Base-by-base conservation (phyloP, 352 stramenopile species). In the Phytophthora capsici region DNA sequence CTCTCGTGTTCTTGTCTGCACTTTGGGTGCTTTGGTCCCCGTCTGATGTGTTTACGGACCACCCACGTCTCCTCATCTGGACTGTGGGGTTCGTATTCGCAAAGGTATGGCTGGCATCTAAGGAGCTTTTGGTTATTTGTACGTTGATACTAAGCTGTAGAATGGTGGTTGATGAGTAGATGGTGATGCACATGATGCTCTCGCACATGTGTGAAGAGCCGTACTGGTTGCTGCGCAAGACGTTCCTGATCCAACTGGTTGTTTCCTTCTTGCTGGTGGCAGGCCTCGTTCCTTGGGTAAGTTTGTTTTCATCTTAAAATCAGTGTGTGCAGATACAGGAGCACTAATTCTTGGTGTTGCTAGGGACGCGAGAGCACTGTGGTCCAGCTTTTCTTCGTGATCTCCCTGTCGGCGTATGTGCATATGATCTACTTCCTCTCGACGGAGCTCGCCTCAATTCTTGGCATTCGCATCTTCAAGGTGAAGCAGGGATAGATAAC, bases 161-260 rank as follows among this genome's bases (percentile, higher is more conserved):
- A 43, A 23, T 25, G 44, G 4, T 25, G 34, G 13, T 17, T 26
- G 46, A 47, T 32, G 30, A 45, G 59, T 55, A 95, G 87, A 95
- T 95, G 85, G 85, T 91, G 53, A 95, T 95, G 87, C 87, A 93
- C 69, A 93, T 95, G 80, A 95, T 95, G 87, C 80, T 95, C 10
- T 83, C 87, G 9, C 87, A 95, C 68, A 93, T 95, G 82, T 90
- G 82, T 37, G 85, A 93, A 57, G 87, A 95, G 50, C 87, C 87
- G 19, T 95, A 89, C 63, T 92, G 87, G 85, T 62, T 95, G 50
- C 63, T 95, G 38, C 83, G 87, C 61, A 95, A 95, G 77, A 94
- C 87, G 9, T 93, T 93, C 36, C 51, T 80, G 20, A 76, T 90
- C 55, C 72, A 89, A 19, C 63, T 92, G 32, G 70, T 75, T 0